Conservation (phyloP, 208 protist species). For the Naegleria lovaniensis region DNA sequence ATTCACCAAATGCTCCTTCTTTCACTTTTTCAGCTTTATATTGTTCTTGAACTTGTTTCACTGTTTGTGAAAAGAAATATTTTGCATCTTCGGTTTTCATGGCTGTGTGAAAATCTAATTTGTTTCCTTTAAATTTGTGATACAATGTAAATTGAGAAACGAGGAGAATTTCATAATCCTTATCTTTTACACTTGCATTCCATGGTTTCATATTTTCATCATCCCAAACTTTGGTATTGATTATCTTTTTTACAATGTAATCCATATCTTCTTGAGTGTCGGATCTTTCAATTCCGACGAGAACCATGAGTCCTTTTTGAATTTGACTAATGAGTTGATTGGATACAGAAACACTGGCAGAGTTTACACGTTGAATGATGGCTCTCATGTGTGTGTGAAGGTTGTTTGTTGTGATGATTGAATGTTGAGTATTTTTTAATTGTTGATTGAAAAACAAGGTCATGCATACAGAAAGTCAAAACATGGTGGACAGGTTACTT, state of each 20-base stretch:
- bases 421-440: too few species aligned
- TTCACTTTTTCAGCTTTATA: conserved; percentile 58
- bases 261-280: conserved; percentile 66
- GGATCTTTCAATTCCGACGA: conserved; percentile 66
- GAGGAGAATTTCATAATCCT: conserved; percentile 68
- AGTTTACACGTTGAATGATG: conserved; percentile 69
- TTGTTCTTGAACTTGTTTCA: conserved; percentile 52
- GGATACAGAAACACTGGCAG: conserved; percentile 59
- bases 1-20: conserved; percentile 71
- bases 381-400: conserved; percentile 70
- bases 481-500: too few species aligned
- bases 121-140: conserved; percentile 74
- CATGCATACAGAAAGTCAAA: too few species aligned
- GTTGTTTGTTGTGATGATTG: too few species aligned
- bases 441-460: too few species aligned
- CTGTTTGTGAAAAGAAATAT: conserved; percentile 64
- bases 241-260: conserved; percentile 68
- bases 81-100: conserved; percentile 63
- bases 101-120: conserved; percentile 78
- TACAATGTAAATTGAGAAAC: conserved; percentile 81
- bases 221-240: conserved; percentile 59
- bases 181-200: conserved; percentile 65
- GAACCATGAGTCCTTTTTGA: conserved; percentile 60
- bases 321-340: conserved; percentile 64
- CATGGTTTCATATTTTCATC: conserved; percentile 52